Percentiles rank a stretch among this genome's conserved stretches.
phyloP scores from a whole-genome alignment of 345 rosid species.

The Arabis alpina region DNA sequence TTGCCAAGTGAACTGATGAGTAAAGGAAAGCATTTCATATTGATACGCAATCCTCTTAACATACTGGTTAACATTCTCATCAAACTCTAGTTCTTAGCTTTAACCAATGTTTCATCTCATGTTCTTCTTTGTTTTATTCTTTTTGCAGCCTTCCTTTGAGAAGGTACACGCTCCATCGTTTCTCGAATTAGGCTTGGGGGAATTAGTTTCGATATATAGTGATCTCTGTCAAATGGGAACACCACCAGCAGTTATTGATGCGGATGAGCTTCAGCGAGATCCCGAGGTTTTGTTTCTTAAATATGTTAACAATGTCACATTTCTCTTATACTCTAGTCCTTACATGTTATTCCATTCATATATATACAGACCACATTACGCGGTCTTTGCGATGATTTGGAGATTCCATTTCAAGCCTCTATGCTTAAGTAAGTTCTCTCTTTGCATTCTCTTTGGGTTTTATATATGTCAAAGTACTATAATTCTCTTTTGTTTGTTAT shows the following conservation, averaged over 20 bases:
- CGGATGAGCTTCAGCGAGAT: conserved; percentile 71
- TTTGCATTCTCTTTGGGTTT: not conserved
- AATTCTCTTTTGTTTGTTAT: not conserved
- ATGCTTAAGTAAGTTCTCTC: conserved; percentile 70
- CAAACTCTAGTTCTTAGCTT: not conserved
- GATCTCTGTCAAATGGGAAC: conserved; percentile 75
- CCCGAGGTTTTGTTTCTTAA: conserved; percentile 63
- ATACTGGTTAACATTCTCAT: conserved; percentile 56
- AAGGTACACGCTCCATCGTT: conserved; percentile 72
- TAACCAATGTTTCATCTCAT: conserved; percentile 14
- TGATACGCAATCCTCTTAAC: conserved; percentile 78
- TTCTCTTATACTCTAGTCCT: conserved; percentile 5
- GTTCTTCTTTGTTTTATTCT: conserved; percentile 24
- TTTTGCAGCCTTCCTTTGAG: conserved; percentile 71
- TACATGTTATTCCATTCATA: conserved; percentile 10
- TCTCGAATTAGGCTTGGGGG: conserved; percentile 75
- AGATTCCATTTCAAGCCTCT: conserved; percentile 69
- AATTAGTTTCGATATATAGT: conserved; percentile 65
- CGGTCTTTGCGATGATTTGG: conserved; percentile 78
- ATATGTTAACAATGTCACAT: not conserved
- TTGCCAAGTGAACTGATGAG: conserved; percentile 68
- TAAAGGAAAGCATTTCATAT: conserved; percentile 81
- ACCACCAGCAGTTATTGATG: conserved; percentile 70
- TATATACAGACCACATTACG: conserved; percentile 58
- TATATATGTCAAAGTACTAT: not conserved